Evolutionary conservation across 2,329 filamentous ascomycete genomes (phyloP), one percentile per base, ranked within the genome.

Genomic region (Aspergillus tubingensis): DNA sequence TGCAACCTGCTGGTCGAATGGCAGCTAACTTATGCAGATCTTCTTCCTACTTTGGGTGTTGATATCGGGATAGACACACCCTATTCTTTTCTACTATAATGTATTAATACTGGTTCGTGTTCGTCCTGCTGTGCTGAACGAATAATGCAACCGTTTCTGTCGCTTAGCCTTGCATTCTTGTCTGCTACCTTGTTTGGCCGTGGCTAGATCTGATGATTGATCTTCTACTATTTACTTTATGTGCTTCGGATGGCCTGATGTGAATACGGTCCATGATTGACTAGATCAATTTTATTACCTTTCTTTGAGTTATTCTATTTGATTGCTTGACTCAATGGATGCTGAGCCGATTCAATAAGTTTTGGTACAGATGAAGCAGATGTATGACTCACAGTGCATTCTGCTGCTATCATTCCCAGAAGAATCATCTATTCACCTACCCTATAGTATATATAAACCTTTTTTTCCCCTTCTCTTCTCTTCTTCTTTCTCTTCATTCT

Each of bases 41-140:
- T 96, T 94, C 85, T 91, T 90, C 81, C 80, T 91, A 81, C 80
- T 90, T 61, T 90, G 88, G 88, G 88, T 90, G 53, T 81, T 90
- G 67, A 86, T 90, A 68, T 79, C 78, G 52, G 69, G 69, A 74
- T 74, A 72, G 65, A 69, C 55, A 65, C 57, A 43, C 64, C 54
- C 53, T 27, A 30, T 49, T 44, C 44, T 63, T 52, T 61, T 60
- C 60, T 57, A 57, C 32, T 62, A 58, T 71, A 70, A 59, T 75
- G 72, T 75, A 74, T 68, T 69, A 74, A 70, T 75, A 72, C 54
- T 62, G 66, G 61, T 63, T 50, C 60, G 60, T 54, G 54, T 64
- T 58, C 44, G 49, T 57, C 21, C 55, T 59, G 57, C 54, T 56
- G 59, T 54, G 49, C 60, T 56, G 57, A 55, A 66, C 62, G 63